Evolutionary conservation across 768 basidiomycete genomes (phyloP), one percentile per base, ranked within the genome.

Genomic region (Boletus rubroflammeus): DNA sequence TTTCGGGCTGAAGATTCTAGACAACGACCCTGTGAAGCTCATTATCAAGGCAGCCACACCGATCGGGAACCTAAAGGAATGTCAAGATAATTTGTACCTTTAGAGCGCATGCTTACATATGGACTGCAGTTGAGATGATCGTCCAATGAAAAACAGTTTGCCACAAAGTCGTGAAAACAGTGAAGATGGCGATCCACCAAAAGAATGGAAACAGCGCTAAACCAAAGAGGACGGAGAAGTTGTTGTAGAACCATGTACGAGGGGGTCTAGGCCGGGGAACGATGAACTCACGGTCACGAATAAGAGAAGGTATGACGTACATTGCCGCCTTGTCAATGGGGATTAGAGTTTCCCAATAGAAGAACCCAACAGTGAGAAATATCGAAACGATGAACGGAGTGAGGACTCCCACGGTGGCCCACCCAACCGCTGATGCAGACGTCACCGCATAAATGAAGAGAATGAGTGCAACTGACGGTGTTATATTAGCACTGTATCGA

Each of bases 351-450:
- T 84, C 81, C 75, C 76, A 83, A 44, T 73, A 67, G 65, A 84
- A 79, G 70, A 84, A 85, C 1, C 48, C 63, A 21, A 67, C 59
- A 38, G 68, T 61, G 14, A 79, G 54, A 9, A 75, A 32, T 52
- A 80, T 61, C 6, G 81, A 76, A 32, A 81, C 59, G 11, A 81
- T 63, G 32, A 84, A 65, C 0, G 79, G 76, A 3, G 69, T 72
- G 46, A 83, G 65, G 51, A 82, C 78, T 19, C 63, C 58, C 3
- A 78, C 72, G 1, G 73, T 65, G 3, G 62, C 64, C 83, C 83
- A 84, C 21, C 82, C 81, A 46, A 63, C 65, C 21, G 73, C 72
- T 6, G 82, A 75, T 17, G 78, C 81, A 28, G 74, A 72, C 0
- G 75, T 77, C 21, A 77, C 62, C 5, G 75, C 70, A 46, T 75